phyloP scores from a whole-genome alignment of 2,329 filamentous ascomycete genomes.

The Verticillium nonalfalfae region DNA sequence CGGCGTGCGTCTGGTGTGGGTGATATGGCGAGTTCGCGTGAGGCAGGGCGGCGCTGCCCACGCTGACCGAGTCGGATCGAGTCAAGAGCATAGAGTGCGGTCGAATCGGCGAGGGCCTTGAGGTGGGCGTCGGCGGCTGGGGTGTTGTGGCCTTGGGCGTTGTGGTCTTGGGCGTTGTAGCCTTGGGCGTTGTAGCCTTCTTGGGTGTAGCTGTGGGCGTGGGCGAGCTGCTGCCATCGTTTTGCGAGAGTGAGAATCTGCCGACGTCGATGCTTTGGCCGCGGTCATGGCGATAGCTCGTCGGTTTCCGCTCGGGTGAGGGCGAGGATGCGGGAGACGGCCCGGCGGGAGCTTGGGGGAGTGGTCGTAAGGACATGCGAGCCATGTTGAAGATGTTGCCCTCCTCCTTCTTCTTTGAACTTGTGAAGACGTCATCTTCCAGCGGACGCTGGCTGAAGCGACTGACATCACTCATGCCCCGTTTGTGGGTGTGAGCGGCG shows the following conservation, averaged over 20 bases:
- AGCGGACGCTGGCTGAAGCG: slow-evolving; percentile 33
- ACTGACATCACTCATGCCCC: slow-evolving; percentile 68
- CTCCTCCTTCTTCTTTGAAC: slow-evolving; percentile 32
- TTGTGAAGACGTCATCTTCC: slow-evolving; percentile 16
- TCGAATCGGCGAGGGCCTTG: slow-evolving; percentile 35
- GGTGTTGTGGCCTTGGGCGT: not conserved
- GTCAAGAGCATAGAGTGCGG: slow-evolving; percentile 58
- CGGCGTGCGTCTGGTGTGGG: slow-evolving; percentile 29
- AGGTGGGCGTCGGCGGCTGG: not conserved
- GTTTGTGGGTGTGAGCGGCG: slow-evolving; percentile 52
- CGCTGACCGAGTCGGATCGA: slow-evolving; percentile 46
- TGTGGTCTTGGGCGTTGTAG: not conserved
- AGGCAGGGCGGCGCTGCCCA: slow-evolving; percentile 22
- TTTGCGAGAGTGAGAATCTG: slow-evolving; percentile 43
- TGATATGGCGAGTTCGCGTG: slow-evolving; percentile 23
- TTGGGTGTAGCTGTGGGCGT: not conserved
- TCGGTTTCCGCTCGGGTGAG: slow-evolving; percentile 27
- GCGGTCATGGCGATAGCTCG: slow-evolving; percentile 39
- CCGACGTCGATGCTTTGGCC: slow-evolving; percentile 61
- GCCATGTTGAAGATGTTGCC: slow-evolving; percentile 64
- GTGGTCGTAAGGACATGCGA: slow-evolving; percentile 70
- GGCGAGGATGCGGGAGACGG: slow-evolving; percentile 15
- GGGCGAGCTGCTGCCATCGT: slow-evolving; percentile 32
- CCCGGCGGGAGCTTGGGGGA: slow-evolving; percentile 50
- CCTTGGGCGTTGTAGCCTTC: not conserved